phyloP scores from a whole-genome alignment of 305 asterid species.

The Euphrasia arctica region DNA sequence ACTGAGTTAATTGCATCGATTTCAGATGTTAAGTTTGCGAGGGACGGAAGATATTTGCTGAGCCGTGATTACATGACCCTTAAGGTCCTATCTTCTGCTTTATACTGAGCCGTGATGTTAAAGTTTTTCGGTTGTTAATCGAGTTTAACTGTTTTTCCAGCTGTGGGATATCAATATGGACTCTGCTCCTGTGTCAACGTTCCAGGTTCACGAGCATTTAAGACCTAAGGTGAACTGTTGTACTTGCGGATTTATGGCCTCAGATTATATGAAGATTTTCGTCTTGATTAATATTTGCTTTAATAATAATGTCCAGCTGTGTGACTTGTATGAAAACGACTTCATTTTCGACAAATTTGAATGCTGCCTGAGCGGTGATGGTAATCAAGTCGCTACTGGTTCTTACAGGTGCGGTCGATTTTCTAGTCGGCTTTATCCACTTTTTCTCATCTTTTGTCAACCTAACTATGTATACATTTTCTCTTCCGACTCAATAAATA shows the following conservation, averaged over 20 bases:
- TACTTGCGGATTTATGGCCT: constrained; percentile 4
- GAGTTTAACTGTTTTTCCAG: constrained; percentile 47
- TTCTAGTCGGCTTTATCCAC: constrained; percentile 19
- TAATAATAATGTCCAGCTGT: constrained; percentile 58
- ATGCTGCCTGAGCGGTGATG: constrained; percentile 98
- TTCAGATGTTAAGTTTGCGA: constrained; percentile 94
- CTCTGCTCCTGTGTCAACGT: constrained; percentile 94
- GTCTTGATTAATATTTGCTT: constrained; percentile 32
- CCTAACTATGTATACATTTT: constrained; percentile 2
- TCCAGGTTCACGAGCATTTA: constrained; percentile 97
- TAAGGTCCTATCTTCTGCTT: constrained; percentile 52
- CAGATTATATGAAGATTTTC: constrained; percentile 10
- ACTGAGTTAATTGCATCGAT: constrained; percentile 99
- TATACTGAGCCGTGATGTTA: not conserved
- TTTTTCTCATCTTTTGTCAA: constrained; percentile 10
- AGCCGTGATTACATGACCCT: constrained; percentile 99
- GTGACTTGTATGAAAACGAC: constrained; percentile 97
- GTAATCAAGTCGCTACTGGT: constrained; percentile 93
- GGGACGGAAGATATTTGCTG: constrained; percentile 90
- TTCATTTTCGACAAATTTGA: constrained; percentile 97
- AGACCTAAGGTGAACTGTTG: constrained; percentile 83
- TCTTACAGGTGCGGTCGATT: constrained; percentile 73
- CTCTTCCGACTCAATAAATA: not conserved
- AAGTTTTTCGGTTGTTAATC: constrained; percentile 20
- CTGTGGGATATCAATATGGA: constrained; percentile 98